Evolutionary conservation across 805 yeast species (phyloP).

Genomic region (Candida ovalis): DNA sequence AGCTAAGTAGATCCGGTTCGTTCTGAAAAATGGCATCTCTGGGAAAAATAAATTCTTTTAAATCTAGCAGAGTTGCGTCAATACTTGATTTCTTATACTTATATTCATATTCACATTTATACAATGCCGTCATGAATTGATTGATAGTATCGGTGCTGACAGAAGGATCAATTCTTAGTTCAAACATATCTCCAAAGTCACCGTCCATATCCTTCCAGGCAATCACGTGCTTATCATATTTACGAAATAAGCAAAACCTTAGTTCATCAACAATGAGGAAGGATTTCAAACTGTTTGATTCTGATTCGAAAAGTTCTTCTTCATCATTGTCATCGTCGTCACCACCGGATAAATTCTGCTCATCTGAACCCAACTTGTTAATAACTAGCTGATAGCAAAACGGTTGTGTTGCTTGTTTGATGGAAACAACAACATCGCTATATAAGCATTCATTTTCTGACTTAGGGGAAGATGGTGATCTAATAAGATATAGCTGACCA

Average conservation of each 20-base stretch:
- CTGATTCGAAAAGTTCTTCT: constrained; percentile 30
- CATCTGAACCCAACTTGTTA: constrained; percentile 65
- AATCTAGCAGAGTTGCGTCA: constrained; percentile 41
- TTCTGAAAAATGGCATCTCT: constrained; percentile 23
- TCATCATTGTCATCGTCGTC: constrained; percentile 42
- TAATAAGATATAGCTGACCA: constrained; percentile 71
- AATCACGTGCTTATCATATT: constrained; percentile 50
- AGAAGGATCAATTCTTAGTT: constrained; percentile 66
- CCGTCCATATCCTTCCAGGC: constrained; percentile 83
- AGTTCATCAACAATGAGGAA: constrained; percentile 64
- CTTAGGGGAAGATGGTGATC: constrained; percentile 79
- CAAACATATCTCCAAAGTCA: constrained; percentile 81
- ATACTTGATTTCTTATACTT: constrained; percentile 57
- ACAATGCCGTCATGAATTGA: constrained; percentile 57
- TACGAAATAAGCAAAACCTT: constrained; percentile 48
- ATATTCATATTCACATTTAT: constrained; percentile 71
- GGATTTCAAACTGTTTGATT: constrained; percentile 60
- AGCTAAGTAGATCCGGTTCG: constrained; percentile 16
- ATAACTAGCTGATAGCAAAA: constrained; percentile 69
- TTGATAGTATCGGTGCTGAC: constrained; percentile 55
- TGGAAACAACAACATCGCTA: constrained; percentile 72
- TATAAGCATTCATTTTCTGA: constrained; percentile 81
- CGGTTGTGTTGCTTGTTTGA: constrained; percentile 64
- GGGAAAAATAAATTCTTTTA: constrained; percentile 54
- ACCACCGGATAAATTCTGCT: constrained; percentile 45